Evolutionary conservation across 352 stramenopile species (phyloP).

Genomic region (Globisporangium cylindrosporum): DNA sequence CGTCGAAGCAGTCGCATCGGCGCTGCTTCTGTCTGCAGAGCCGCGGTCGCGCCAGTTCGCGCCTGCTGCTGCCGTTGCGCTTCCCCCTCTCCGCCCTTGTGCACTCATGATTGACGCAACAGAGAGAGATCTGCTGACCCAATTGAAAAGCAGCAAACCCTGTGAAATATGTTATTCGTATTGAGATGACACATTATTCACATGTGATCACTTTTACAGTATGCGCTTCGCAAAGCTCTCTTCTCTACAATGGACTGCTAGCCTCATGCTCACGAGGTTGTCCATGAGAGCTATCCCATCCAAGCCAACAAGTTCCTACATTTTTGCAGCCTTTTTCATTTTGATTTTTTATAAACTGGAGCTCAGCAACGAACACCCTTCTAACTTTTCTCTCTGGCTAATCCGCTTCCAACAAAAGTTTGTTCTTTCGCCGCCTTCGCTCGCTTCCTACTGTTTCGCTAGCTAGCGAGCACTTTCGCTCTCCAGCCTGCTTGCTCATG

Average conservation of each 20-base stretch:
- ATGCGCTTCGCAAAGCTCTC: too few species aligned
- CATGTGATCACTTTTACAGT: too few species aligned
- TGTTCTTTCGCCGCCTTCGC: not conserved
- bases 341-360: not conserved
- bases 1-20: not conserved
- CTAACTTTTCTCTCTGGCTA: not conserved
- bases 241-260: too few species aligned
- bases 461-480: not conserved
- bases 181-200: too few species aligned
- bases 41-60: constrained; percentile 11
- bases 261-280: too few species aligned
- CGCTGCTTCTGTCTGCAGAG: not conserved
- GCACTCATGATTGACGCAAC: not conserved
- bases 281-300: too few species aligned
- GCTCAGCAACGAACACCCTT: not conserved
- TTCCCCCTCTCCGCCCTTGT: not conserved
- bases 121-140: too few species aligned
- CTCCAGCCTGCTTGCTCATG: constrained; percentile 18
- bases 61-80: not conserved
- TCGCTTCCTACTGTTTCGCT: not conserved
- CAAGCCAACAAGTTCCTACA: not conserved
- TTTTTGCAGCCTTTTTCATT: not conserved
- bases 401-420: not conserved
- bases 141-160: not conserved
- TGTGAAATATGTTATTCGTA: not conserved